Evolutionary conservation across 1,284 basidiomycete genomes (phyloP), one percentile per base, ranked within the genome.

Genomic region (Peniophora sp.): DNA sequence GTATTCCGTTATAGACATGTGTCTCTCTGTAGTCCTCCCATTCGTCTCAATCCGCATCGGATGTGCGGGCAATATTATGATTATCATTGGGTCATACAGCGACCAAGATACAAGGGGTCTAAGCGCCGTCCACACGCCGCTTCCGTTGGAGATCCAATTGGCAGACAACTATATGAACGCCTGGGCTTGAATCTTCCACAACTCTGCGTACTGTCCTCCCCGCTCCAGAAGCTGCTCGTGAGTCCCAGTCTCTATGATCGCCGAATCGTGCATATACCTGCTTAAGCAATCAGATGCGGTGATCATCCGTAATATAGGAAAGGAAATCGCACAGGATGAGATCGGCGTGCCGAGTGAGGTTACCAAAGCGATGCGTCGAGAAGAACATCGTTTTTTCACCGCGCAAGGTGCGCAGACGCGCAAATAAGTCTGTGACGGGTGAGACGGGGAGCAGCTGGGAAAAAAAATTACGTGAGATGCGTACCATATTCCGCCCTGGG

Each of bases 401-500:
- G 25, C 79, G 68, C 43, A 70, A 65, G 20, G 70, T 63, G 14
- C 79, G 63, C 23, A 85, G 68, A 2, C 74, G 70, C 1, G 73
- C 65, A 58, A 85, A 83, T 0, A 85, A 64, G 53, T 70, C 87
- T 89, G 50, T 14, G 16, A 6, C 27, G 27, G 5, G 27, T 32
- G 6, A 32, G 27, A 32, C 27, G 12, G 5, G 27, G 5, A 32
- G 5, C 27, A 32, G 12, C 27, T n/a, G n/a, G 27, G 6, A 32
- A 6, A 12, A 5, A 32, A 32, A 32, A 12, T 5, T 19, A 38
- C n/a, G 27, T 35, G 12, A 44, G 32, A 50, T 32, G 12, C 46
- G 63, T 48, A 81, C 79, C 79, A 55, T 88, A 83, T 59, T 89
- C 88, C 10, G 85, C 84, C 10, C 72, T 75, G 3, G 86, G 85